Evolutionary conservation across 2,329 filamentous ascomycete genomes (phyloP), one percentile per base, ranked within the genome.

Genomic region (Polychaeton citri): DNA sequence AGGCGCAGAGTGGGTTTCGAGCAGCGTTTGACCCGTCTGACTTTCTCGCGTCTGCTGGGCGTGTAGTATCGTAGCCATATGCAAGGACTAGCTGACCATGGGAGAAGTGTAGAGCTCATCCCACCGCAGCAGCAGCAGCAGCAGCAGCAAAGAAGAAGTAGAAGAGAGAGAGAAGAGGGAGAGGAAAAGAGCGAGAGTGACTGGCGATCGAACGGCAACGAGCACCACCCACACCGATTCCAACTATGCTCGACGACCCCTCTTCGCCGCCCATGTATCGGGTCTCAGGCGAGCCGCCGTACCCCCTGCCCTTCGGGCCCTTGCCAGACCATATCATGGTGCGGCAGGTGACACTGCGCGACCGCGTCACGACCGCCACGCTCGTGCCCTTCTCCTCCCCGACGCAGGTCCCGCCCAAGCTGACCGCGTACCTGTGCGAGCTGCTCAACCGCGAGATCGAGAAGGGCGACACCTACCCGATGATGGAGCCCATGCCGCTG

Each of bases 371-470:
- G 1, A 75, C 81, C 33, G 86, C 85, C 6, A 92, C 84, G 1
- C 69, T 93, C 31, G 72, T 93, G 34, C 86, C 86, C 7, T 86
- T 93, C 58, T 76, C 76, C 13, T 81, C 80, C n/a, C 72, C 74
- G 13, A 66, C 75, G 38, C 74, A 86, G 53, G 78, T 92, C n/a
- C 86, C 86, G 2, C 64, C 68, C 26, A 78, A 79, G 5, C 66
- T 94, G 39, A 66, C 88, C 21, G 69, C 70, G 26, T 90, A 92
- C 53, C 73, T 94, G 32, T 81, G 74, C 48, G 81, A 85, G 52
- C 80, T 90, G 61, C 71, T 93, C 49, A 88, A 87, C 57, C 80
- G 82, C 60, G 86, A 93, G 60, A 90, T 94, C 51, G 83, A 90
- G 52, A 82, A 84, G 58, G 86, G 86, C 38, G 85, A 93, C 57